Evolutionary conservation across 2,329 filamentous ascomycete species (phyloP), one percentile per base, ranked within the genome.

Genomic region (Clonostachys rhizophaga): DNA sequence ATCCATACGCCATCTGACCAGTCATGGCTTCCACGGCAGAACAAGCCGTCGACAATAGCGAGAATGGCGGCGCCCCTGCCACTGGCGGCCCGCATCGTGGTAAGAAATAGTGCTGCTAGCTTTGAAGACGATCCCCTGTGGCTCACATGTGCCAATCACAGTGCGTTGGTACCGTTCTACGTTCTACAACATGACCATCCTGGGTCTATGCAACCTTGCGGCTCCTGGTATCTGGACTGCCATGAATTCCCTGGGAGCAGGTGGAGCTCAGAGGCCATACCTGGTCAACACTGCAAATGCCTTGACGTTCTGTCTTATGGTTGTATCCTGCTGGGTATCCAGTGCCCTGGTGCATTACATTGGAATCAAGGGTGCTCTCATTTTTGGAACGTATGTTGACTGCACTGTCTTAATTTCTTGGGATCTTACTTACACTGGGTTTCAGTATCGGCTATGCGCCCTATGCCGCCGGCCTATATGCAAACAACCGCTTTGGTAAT

Each of bases 241-340:
- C 8, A 86, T 89, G 84, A 89, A 88, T 66, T 83, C 78, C 0
- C 74, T 89, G 1, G 86, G 86, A 16, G 86, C 83, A 2, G 86
- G 86, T 43, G 86, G 86, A 4, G 74, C 79, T 33, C 74, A 82
- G 52, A 73, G 75, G 9, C 86, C 86, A 0, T 75, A 82, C 55
- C 71, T 89, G 2, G 81, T 89, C 44, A 89, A 88, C 55, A 75
- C 81, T 0, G 84, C 83, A 13, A 90, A 90, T 54, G 80, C 85
- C 0, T 62, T 89, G 37, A 87, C 84, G 0, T 89, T 89, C 58
- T 82, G 81, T 42, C 72, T 89, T 8, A 89, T 89, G 85, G 81
- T 89, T 0, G 57, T 89, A 0, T 86, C 83, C 0, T 89, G 86
- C 58, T 82, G 76, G 57, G 78, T 89, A 43, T 79, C 79, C 0